Conservation (phyloP, 345 rosid species). For the Aegle marmelos region DNA sequence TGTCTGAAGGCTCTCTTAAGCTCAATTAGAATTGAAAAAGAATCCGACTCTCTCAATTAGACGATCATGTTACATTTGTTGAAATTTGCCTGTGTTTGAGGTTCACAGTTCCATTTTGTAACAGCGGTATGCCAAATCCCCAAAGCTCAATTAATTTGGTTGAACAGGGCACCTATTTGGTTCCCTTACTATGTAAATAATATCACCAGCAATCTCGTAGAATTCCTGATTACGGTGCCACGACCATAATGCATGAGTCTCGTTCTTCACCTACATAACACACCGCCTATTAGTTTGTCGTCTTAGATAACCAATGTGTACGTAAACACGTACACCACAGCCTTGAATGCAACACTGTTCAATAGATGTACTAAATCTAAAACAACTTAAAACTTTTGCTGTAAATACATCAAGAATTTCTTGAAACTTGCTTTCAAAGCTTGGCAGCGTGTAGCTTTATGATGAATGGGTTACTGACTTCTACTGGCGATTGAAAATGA, state of each 20-base stretch:
- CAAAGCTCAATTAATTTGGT: conserved; percentile 22
- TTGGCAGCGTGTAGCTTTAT: too few relatives aligned
- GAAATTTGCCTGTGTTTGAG: neutral
- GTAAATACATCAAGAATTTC: too few relatives aligned
- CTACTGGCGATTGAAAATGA: too few relatives aligned
- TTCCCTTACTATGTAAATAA: conserved; percentile 77
- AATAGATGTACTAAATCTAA: neutral
- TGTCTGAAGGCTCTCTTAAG: neutral
- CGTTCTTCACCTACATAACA: conserved; percentile 66
- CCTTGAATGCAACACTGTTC: too few relatives aligned
- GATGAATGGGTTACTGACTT: too few relatives aligned
- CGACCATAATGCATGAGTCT: conserved; percentile 84
- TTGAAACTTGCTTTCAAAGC: too few relatives aligned
- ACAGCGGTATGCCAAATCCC: neutral
- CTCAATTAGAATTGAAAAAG: neutral
- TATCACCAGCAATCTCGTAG: conserved; percentile 53
- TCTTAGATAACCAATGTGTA: too few relatives aligned
- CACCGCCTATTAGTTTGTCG: neutral
- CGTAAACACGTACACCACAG: too few relatives aligned
- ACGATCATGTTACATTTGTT: neutral
- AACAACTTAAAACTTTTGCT: neutral
- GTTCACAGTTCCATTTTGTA: neutral
- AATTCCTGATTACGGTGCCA: conserved; percentile 88
- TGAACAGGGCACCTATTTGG: conserved; percentile 46
- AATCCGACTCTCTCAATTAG: neutral